A percentile compares a stretch with the other conserved stretches of the same genome.
phyloP scores from a whole-genome alignment of 2,329 filamentous ascomycete genomes.

The Exophiala sp. region DNA sequence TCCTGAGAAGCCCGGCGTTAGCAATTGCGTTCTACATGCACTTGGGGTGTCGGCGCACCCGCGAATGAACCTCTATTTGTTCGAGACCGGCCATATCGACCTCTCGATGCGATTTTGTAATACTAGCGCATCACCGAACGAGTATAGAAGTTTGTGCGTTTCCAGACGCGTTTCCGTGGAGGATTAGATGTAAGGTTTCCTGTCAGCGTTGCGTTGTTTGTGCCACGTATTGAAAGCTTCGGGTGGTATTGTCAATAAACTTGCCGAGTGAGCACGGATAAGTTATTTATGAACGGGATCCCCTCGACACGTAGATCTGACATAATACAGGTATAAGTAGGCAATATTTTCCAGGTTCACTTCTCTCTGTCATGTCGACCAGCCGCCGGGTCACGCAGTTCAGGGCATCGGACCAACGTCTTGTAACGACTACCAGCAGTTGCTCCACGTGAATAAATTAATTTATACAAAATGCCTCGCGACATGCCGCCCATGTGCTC shows the following conservation, averaged over 20 bases:
- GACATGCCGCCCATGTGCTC: neutral
- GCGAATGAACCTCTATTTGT: conserved; percentile 95
- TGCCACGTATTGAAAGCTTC: neutral
- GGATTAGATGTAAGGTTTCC: neutral
- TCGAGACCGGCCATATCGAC: conserved; percentile 82
- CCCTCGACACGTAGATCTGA: neutral
- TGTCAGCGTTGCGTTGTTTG: neutral
- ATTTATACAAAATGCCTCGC: neutral
- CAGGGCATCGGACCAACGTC: too few relatives aligned
- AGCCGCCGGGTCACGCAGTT: too few relatives aligned
- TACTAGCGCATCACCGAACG: neutral
- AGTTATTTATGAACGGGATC: neutral
- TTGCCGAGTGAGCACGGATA: conserved; percentile 1
- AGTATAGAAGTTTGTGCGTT: neutral
- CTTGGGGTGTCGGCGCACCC: conserved; percentile 56
- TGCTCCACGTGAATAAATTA: too few relatives aligned
- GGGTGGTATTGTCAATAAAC: conserved; percentile 1
- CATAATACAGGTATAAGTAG: neutral
- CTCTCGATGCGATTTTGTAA: neutral
- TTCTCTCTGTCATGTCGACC: too few relatives aligned
- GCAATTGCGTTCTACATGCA: neutral
- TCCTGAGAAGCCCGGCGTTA: conserved; percentile 56
- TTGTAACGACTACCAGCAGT: too few relatives aligned
- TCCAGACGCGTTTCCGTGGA: neutral
- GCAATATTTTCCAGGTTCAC: neutral